A percentile compares a stretch with the other conserved stretches of the same genome.
Conservation (phyloP, 352 stramenopile genomes). For the Peronosclerospora sorghi region DNA sequence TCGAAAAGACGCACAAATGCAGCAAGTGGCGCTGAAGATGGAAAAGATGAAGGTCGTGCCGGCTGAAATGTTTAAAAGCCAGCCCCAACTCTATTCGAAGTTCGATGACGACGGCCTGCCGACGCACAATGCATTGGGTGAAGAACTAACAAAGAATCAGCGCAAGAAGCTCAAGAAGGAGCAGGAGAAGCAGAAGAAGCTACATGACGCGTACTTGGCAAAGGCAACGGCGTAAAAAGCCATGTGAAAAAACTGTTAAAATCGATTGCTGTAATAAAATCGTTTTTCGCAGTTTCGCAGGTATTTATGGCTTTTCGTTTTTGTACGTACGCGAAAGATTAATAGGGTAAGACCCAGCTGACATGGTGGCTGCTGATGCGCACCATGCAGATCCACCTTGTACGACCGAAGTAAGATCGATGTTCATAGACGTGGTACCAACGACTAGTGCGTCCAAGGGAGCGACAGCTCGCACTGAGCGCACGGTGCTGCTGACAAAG, state of each 20-base stretch:
- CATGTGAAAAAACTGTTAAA: background rate
- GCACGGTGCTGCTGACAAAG: slow-evolving; percentile 32
- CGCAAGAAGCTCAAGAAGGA: slow-evolving; percentile 86
- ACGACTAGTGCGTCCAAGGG: slow-evolving; percentile 13
- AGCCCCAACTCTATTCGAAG: slow-evolving; percentile 55
- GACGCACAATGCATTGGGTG: slow-evolving; percentile 56
- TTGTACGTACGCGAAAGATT: background rate
- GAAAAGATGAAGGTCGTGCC: slow-evolving; percentile 87
- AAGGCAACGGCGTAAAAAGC: slow-evolving; percentile 16
- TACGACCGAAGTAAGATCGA: background rate
- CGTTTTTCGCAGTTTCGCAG: background rate
- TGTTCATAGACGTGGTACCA: slow-evolving; percentile 5
- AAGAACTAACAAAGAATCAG: slow-evolving; percentile 63
- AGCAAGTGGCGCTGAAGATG: slow-evolving; percentile 86
- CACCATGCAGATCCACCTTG: slow-evolving; percentile 2
- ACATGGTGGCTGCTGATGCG: slow-evolving; percentile 21
- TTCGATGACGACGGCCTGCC: slow-evolving; percentile 63
- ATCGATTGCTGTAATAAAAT: background rate
- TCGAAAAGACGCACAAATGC: slow-evolving; percentile 75
- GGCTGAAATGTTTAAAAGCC: slow-evolving; percentile 67
- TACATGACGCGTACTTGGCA: slow-evolving; percentile 54
- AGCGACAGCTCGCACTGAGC: slow-evolving; percentile 24
- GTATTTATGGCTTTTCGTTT: background rate
- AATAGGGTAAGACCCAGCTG: background rate
- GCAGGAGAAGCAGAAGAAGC: slow-evolving; percentile 82